These are phyloP conservation scores for Panaeolus papilionaceus DNA, from an alignment of 768 basidiomycete species.

Conservation along the genomic window DNA sequence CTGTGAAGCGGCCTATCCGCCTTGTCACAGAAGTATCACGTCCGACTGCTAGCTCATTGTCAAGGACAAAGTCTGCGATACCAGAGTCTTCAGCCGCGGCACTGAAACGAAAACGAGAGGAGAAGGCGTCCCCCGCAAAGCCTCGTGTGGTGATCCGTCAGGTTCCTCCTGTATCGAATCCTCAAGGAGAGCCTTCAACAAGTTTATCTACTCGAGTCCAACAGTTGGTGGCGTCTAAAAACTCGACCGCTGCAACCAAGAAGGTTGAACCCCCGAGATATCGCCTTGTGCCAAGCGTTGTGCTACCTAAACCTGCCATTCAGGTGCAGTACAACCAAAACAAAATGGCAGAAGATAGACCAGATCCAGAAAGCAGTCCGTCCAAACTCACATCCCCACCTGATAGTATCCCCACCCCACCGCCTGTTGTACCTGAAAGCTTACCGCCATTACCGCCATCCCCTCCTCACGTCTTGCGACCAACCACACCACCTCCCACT, in stretches of 20 bases:
- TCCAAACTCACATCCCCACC: neutral
- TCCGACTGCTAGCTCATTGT: constrained; percentile 21
- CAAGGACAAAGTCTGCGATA: constrained; percentile 24
- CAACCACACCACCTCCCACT: neutral
- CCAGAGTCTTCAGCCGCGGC: constrained; percentile 26
- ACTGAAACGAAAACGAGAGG: constrained; percentile 50
- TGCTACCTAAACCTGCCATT: constrained; percentile 6
- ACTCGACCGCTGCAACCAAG: constrained; percentile 10
- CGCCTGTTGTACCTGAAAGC: constrained; percentile 17
- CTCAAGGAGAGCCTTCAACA: neutral
- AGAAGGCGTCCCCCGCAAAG: constrained; percentile 37
- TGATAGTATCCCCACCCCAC: constrained; percentile 16
- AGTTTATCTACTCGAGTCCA: neutral
- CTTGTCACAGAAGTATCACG: constrained; percentile 18
- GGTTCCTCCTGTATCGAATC: constrained; percentile 31
- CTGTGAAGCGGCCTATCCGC: constrained; percentile 23
- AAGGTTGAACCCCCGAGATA: constrained; percentile 5
- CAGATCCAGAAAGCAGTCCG: constrained; percentile 6
- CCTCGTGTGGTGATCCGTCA: constrained; percentile 35
- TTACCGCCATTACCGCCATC: constrained; percentile 8
- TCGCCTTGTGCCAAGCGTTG: neutral
- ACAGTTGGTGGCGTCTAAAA: constrained; percentile 14
- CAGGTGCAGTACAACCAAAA: constrained; percentile 5
- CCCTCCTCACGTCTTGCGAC: neutral
- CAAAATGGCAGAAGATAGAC: neutral